phyloP scores from a whole-genome alignment of 768 basidiomycete species.

The Dendrothele bispora region DNA sequence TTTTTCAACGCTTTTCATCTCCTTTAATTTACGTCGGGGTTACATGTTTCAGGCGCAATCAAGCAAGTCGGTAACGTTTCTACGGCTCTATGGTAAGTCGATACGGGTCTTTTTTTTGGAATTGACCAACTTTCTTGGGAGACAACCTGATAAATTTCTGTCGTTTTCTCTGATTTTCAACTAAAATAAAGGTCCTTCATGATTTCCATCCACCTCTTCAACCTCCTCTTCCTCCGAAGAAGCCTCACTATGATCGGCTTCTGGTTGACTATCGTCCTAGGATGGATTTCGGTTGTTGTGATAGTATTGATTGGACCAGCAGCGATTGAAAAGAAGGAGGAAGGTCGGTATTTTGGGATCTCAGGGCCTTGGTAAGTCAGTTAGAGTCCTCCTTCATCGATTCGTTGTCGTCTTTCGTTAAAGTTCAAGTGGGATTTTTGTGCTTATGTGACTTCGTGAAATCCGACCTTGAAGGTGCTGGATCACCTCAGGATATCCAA shows the following conservation, averaged over 20 bases:
- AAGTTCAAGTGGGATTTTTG: background rate
- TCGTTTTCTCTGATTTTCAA: background rate
- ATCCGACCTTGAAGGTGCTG: conserved; percentile 27
- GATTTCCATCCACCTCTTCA: conserved; percentile 14
- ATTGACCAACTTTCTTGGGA: no score
- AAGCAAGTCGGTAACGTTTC: conserved; percentile 43
- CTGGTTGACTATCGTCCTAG: conserved; percentile 18
- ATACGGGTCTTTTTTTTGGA: background rate
- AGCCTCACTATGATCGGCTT: conserved; percentile 17
- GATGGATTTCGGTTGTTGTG: conserved; percentile 31
- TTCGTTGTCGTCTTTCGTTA: background rate
- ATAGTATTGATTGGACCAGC: conserved; percentile 36
- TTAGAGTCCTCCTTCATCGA: background rate
- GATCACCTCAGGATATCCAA: conserved; percentile 39
- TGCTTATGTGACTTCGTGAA: background rate
- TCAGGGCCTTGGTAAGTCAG: conserved; percentile 31
- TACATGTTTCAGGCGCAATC: no score
- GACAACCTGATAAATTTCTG: no score
- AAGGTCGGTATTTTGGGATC: conserved; percentile 41
- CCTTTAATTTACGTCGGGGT: no score
- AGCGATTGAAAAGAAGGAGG: conserved; percentile 25
- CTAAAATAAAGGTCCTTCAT: conserved; percentile 13
- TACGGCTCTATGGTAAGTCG: conserved; percentile 35
- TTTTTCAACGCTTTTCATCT: conserved; percentile 5
- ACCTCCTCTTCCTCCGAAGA: conserved; percentile 36